A percentile compares a stretch with the other conserved stretches of the same genome.
Evolutionary conservation across 176 grass and related monocot species (phyloP).

Genomic region (Carex cristatella): DNA sequence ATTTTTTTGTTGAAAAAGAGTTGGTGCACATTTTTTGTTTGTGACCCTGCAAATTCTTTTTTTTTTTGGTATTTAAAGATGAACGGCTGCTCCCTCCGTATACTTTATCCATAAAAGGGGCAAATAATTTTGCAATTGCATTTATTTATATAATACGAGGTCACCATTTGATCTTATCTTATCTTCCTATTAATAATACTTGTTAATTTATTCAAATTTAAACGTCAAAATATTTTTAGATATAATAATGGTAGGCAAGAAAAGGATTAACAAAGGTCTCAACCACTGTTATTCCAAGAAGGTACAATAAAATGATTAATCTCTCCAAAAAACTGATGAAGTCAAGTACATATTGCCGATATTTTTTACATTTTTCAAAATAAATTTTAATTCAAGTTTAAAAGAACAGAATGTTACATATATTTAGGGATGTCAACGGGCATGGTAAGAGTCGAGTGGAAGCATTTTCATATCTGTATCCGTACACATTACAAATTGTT

Average conservation of each 20-base stretch:
- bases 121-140: neutral
- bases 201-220: neutral
- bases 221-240: neutral
- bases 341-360: no score
- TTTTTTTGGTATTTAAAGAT: neutral
- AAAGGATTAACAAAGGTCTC: neutral
- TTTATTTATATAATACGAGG: neutral
- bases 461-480: no score
- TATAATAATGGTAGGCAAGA: neutral
- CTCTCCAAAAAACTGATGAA: no score
- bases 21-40: neutral
- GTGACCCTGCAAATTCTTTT: neutral
- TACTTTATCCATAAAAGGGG: neutral
- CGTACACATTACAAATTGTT: no score
- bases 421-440: no score
- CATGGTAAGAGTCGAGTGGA: no score
- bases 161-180: neutral
- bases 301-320: no score
- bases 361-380: no score
- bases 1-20: conserved; percentile 1
- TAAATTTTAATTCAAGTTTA: no score
- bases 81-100: neutral
- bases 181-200: neutral
- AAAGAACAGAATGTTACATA: no score
- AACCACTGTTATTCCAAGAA: neutral